These are phyloP conservation scores for Globisporangium alternatum DNA, from an alignment of 352 stramenopile genomes.

Conservation along the genomic window DNA sequence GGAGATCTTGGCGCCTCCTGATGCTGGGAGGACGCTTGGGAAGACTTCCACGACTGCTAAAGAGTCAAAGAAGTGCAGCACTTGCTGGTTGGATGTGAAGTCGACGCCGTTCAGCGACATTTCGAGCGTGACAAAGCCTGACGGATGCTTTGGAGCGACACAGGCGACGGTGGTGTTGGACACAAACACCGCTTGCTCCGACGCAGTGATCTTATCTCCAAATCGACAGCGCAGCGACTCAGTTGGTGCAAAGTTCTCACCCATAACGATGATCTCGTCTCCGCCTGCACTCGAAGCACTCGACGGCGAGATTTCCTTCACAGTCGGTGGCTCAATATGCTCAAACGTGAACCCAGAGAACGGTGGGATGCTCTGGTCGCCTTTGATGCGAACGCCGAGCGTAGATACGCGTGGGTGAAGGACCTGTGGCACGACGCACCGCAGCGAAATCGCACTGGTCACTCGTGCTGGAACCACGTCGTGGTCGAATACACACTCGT, in stretches of 20 bases:
- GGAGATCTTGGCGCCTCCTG: constrained; percentile 26
- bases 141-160: constrained; percentile 18
- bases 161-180: constrained; percentile 31
- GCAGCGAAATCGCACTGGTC: constrained; percentile 22
- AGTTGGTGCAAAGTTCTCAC: constrained; percentile 30
- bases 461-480: constrained; percentile 6
- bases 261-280: constrained; percentile 28
- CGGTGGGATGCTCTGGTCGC: not conserved
- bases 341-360: constrained; percentile 6
- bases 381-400: constrained; percentile 5
- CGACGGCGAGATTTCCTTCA: constrained; percentile 24
- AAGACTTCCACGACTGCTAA: constrained; percentile 22
- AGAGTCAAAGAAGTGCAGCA: constrained; percentile 36
- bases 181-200: constrained; percentile 18
- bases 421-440: constrained; percentile 19
- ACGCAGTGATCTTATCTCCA: constrained; percentile 19
- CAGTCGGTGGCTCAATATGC: constrained; percentile 24
- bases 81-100: constrained; percentile 26
- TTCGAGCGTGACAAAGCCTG: constrained; percentile 32
- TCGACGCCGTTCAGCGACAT: constrained; percentile 51
- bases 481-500: constrained; percentile 27
- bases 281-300: constrained; percentile 23
- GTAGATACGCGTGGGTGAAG: constrained; percentile 3
- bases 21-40: constrained; percentile 23
- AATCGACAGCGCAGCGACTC: constrained; percentile 32